Percentiles rank a stretch among this genome's conserved stretches.
Evolutionary conservation across 2,329 filamentous ascomycete genomes (phyloP).

Genomic region (Colletotrichum spaethianum): DNA sequence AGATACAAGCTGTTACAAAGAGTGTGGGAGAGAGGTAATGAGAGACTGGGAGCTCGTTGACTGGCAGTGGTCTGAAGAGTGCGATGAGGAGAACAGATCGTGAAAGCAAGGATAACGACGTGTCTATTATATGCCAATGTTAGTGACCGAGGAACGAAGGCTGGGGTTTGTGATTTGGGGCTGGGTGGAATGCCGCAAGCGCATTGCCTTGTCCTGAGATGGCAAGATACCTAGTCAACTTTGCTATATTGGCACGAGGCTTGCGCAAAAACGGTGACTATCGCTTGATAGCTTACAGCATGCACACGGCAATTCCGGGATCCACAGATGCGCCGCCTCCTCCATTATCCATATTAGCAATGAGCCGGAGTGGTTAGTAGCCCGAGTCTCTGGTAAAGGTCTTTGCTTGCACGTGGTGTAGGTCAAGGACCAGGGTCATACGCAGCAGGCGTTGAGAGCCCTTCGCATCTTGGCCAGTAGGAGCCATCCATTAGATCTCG

Average conservation of each 20-base stretch:
- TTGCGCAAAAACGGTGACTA: constrained; percentile 1
- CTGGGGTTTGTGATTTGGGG: background rate
- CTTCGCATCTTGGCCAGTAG: constrained; percentile 1
- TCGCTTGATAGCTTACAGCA: background rate
- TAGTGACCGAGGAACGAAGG: background rate
- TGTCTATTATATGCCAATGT: constrained; percentile 4
- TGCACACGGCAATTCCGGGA: background rate
- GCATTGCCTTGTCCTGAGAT: background rate
- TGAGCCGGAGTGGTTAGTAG: background rate
- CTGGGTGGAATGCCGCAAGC: background rate
- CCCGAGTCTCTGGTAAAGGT: background rate
- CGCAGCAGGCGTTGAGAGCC: background rate
- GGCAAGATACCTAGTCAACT: background rate
- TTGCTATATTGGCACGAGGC: background rate
- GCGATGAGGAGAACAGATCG: background rate
- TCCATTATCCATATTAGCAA: background rate
- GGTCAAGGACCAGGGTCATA: background rate
- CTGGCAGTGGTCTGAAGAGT: constrained; percentile 6
- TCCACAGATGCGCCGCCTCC: background rate
- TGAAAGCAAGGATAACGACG: background rate
- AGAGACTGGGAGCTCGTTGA: background rate
- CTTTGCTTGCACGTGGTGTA: background rate
- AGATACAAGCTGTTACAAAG: background rate
- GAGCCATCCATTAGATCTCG: background rate
- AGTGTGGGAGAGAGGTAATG: background rate